These are phyloP conservation scores for Zizania latifolia DNA, from an alignment of 176 grass and related monocot genomes.

Conservation along the genomic window DNA sequence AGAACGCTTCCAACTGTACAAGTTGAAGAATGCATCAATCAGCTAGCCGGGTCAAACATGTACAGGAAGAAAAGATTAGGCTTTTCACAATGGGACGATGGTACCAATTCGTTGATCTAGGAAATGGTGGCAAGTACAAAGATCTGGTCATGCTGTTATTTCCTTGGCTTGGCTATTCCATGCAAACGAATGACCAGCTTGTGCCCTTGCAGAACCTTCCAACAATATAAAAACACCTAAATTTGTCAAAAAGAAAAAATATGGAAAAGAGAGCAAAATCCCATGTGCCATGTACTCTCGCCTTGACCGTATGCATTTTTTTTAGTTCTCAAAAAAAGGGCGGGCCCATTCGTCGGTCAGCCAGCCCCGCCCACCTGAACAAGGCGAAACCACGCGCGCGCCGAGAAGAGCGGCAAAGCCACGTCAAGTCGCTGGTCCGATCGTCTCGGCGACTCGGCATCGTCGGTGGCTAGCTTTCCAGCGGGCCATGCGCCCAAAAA, in stretches of 20 bases:
- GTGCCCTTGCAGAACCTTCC: neutral
- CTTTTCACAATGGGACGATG: constrained; percentile 8
- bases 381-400: neutral
- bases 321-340: constrained; percentile 1
- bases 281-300: neutral
- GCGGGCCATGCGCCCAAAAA: neutral
- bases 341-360: neutral
- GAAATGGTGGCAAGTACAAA: neutral
- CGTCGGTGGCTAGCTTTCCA: neutral
- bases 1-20: constrained; percentile 4
- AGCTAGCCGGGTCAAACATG: constrained; percentile 9
- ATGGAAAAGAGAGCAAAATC: neutral
- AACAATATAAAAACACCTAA: neutral
- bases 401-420: neutral
- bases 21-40: constrained; percentile 9
- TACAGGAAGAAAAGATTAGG: neutral
- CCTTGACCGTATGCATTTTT: neutral
- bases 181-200: neutral
- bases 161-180: neutral
- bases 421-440: neutral
- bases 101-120: constrained; percentile 10
- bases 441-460: neutral
- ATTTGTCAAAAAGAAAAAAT: neutral
- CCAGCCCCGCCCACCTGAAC: neutral
- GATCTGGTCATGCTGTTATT: constrained; percentile 1